Percentiles rank a stretch among this genome's conserved stretches.
Evolutionary conservation across 805 yeast genomes (phyloP).

Genomic region (Saitoella complicata): DNA sequence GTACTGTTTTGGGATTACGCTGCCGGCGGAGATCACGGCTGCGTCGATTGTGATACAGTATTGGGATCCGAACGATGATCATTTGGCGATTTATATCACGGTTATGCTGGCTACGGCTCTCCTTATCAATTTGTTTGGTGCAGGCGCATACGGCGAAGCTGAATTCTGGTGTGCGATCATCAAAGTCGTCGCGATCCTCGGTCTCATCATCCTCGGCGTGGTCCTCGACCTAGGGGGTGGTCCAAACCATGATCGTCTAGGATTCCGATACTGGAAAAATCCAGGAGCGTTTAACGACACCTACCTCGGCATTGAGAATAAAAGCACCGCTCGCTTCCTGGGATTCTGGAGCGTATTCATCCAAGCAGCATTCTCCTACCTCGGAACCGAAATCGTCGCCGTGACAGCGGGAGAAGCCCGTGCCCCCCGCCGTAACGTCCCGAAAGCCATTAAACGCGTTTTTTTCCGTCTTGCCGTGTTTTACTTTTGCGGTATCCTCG

Average conservation of each 20-base stretch:
- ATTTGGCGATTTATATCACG: constrained; percentile 43
- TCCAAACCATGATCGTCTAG: constrained; percentile 40
- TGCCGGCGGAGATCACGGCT: constrained; percentile 53
- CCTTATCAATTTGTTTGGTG: constrained; percentile 37
- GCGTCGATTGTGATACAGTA: constrained; percentile 40
- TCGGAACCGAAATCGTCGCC: constrained; percentile 59
- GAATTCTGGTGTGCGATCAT: constrained; percentile 44
- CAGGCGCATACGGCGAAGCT: constrained; percentile 49
- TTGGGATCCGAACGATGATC: constrained; percentile 32
- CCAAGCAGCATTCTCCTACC: constrained; percentile 58
- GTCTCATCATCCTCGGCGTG: constrained; percentile 45
- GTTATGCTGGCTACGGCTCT: constrained; percentile 38
- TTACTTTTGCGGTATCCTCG: constrained; percentile 42
- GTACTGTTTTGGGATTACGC: constrained; percentile 44
- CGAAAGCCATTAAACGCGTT: constrained; percentile 63
- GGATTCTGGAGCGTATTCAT: constrained; percentile 61
- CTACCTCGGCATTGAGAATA: constrained; percentile 32
- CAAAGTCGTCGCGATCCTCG: constrained; percentile 42
- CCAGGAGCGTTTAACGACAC: constrained; percentile 44
- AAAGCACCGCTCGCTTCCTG: constrained; percentile 28
- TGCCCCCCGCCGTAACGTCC: constrained; percentile 51
- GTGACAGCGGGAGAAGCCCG: constrained; percentile 63
- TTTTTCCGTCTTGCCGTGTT: constrained; percentile 67
- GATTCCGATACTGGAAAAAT: constrained; percentile 41
- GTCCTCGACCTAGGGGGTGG: constrained; percentile 42